These are phyloP conservation scores for Hypericum androsaemum DNA, from an alignment of 345 rosid species.

Conservation along the genomic window DNA sequence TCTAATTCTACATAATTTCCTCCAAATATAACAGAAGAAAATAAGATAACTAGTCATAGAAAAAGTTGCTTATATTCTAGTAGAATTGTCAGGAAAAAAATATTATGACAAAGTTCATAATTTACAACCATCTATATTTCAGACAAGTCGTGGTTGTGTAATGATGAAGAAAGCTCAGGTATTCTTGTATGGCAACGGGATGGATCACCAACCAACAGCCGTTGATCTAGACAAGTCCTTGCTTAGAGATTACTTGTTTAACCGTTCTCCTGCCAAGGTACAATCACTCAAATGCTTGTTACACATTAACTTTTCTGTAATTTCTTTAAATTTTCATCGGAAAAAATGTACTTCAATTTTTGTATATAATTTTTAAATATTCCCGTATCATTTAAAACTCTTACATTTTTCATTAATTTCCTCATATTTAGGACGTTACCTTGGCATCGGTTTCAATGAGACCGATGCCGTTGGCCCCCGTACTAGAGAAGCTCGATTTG, in stretches of 20 bases:
- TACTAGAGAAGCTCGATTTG: slow-evolving; percentile 32
- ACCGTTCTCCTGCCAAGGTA: slow-evolving; percentile 36
- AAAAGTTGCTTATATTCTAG: no score
- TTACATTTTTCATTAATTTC: neutral
- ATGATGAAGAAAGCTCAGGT: slow-evolving; percentile 27
- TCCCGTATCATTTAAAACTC: neutral
- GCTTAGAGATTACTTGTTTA: slow-evolving; percentile 25
- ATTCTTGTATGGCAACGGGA: slow-evolving; percentile 36
- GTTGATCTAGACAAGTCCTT: slow-evolving; percentile 27
- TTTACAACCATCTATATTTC: slow-evolving; percentile 1
- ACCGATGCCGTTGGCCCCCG: slow-evolving; percentile 31
- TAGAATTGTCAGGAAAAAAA: no score
- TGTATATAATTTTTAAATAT: neutral
- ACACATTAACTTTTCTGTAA: no score
- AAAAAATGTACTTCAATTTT: no score
- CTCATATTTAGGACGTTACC: slow-evolving; percentile 17
- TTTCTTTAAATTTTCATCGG: no score
- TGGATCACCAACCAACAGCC: slow-evolving; percentile 30
- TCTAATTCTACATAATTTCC: neutral
- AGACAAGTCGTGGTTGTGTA: slow-evolving; percentile 18
- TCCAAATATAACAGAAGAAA: no score
- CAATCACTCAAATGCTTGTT: no score
- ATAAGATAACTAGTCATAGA: no score
- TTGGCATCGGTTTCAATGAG: slow-evolving; percentile 38
- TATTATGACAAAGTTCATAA: no score